Conservation (phyloP, 768 basidiomycete species). For the Exidia glandulosa region DNA sequence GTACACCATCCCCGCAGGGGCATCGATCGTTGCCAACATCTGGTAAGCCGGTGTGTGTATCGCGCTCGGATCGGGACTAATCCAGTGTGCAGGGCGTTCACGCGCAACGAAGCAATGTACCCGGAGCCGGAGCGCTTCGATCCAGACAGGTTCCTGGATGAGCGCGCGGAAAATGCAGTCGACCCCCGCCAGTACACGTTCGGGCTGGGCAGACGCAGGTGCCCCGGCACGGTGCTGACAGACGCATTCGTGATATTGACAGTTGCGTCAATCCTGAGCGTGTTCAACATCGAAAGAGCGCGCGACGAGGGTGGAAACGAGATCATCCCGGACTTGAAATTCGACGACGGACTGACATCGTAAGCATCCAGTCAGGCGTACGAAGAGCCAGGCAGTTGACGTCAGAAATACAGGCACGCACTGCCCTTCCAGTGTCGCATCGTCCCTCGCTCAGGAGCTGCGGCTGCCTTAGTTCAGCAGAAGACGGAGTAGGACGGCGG, state of each 20-base stretch:
- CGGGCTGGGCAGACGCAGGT: too few relatives aligned
- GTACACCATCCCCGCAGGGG: too few relatives aligned
- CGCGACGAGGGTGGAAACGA: constrained; percentile 24
- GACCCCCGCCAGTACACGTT: not conserved
- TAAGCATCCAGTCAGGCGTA: too few relatives aligned
- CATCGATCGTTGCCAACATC: not conserved
- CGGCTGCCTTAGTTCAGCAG: too few relatives aligned
- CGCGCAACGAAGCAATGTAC: constrained; percentile 25
- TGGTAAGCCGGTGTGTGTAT: not conserved
- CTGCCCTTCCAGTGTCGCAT: too few relatives aligned
- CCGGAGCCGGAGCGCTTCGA: constrained; percentile 22
- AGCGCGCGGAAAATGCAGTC: constrained; percentile 7
- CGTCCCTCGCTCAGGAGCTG: too few relatives aligned
- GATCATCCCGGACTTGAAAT: constrained; percentile 13
- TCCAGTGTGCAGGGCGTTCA: constrained; percentile 15
- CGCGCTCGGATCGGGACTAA: not conserved
- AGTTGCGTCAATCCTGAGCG: constrained; percentile 24
- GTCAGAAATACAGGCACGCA: too few relatives aligned
- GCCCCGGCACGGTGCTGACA: too few relatives aligned
- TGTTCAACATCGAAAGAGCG: constrained; percentile 27
- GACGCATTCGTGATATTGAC: constrained; percentile 22
- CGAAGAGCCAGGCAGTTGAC: too few relatives aligned
- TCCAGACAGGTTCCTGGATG: constrained; percentile 26
- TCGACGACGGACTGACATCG: too few relatives aligned
- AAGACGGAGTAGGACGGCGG: too few relatives aligned